Base-by-base conservation (phyloP, 352 stramenopile genomes). In the Globisporangium recalcitrans region DNA sequence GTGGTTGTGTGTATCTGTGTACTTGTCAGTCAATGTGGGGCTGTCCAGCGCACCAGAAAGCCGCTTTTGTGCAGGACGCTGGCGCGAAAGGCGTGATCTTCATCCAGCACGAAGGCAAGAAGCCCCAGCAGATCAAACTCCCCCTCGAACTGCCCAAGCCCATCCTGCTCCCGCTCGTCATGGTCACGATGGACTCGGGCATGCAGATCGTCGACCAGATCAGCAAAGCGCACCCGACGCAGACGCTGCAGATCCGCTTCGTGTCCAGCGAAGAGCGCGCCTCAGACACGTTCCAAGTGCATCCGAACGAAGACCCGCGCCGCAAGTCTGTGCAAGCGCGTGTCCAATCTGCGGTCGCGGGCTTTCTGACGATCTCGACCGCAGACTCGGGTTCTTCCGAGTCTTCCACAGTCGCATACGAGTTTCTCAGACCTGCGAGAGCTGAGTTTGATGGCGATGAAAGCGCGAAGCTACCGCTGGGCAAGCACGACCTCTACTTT, bases 41-140 rank as follows among this genome's bases (percentile, higher is more conserved):
- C 21, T 91, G 83, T 54, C 79, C 79, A 16, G 73, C 78, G 32
- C 78, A 91, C 42, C 81, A 91, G 38, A 90, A 91, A 46, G 81
- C 81, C 1, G 65, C 72, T 4, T 64, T 90, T 14, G 74, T 68
- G 0, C 76, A 88, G 16, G 75, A 90, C 62, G 72, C 74, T 40
- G 83, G 78, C 13, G 81, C 74, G 21, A 78, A 74, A 22, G 80
- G 79, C 40, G 71, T 88, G n/a, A 59, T 91, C 9, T 82, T 91
- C 42, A 65, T 89, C 1, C 79, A 90, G 60, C 65, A 75, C 27
- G 46, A 72, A 19, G 77, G 78, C 32, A 65, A 78, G 31, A 90
- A 90, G 60, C 76, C 77, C 7, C 73, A 82, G 46, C 74, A 83
- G 29, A 71, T 92, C 42, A 65, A 67, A 13, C 60, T 89, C 40